Conservation (phyloP, 495 filamentous ascomycete species). For the Hyaloscypha variabilis region DNA sequence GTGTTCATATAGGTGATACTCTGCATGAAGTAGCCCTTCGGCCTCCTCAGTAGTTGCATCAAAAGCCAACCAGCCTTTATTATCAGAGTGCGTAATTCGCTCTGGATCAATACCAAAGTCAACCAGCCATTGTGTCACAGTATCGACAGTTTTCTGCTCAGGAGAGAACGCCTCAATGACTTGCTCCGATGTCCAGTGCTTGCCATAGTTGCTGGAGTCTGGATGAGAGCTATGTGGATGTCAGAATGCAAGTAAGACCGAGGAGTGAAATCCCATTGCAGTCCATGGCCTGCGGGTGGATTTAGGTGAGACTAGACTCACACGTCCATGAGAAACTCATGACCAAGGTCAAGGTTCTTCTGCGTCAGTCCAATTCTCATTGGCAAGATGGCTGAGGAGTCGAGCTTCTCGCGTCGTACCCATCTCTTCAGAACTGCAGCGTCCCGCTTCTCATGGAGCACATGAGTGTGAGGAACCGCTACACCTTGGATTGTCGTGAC, state of each 20-base stretch:
- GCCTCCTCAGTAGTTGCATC: conserved; percentile 53
- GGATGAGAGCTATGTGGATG: conserved; percentile 22
- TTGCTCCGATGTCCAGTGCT: conserved; percentile 46
- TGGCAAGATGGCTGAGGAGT: conserved; percentile 39
- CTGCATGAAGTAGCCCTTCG: conserved; percentile 56
- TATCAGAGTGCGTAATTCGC: conserved; percentile 50
- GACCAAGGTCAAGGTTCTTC: conserved; percentile 50
- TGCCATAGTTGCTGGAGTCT: conserved; percentile 49
- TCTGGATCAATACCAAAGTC: conserved; percentile 47
- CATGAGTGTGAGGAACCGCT: conserved; percentile 16
- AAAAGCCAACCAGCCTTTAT: conserved; percentile 50
- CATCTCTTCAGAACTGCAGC: conserved; percentile 4
- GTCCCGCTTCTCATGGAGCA: conserved; percentile 13
- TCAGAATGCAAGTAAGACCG: conserved; percentile 1
- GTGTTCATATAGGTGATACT: conserved; percentile 61
- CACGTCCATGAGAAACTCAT: conserved; percentile 55
- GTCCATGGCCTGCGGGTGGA: background rate
- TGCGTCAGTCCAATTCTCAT: conserved; percentile 58
- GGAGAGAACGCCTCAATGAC: conserved; percentile 50
- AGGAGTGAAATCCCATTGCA: background rate
- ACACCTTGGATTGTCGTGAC: conserved; percentile 4
- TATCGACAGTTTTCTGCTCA: conserved; percentile 40
- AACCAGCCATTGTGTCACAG: conserved; percentile 48
- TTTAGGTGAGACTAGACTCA: background rate
- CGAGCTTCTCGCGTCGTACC: conserved; percentile 18